phyloP scores from a whole-genome alignment of 148 eudicot species.

The Diospyros kaki region DNA sequence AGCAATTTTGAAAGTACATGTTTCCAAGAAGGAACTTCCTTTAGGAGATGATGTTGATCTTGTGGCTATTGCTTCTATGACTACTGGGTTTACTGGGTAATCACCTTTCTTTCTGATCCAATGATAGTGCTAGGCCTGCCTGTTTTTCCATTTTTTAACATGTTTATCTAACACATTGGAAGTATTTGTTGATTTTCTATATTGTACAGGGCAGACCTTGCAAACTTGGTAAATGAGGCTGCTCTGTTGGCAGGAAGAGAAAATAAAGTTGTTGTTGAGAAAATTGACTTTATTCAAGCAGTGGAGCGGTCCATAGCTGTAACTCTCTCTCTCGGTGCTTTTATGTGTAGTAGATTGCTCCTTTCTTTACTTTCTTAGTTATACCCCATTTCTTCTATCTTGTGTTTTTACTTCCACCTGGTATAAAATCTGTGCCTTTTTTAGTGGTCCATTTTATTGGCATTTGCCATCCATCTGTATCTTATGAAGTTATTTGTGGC shows the following conservation, averaged over 20 bases:
- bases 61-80: constrained; percentile 77
- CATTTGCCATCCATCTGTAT: not conserved
- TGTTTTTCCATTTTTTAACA: not conserved
- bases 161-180: constrained; percentile 10
- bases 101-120: constrained; percentile 4
- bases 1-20: constrained; percentile 86
- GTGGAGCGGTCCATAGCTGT: constrained; percentile 96
- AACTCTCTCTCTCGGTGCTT: constrained; percentile 11
- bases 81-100: constrained; percentile 98
- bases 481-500: not conserved
- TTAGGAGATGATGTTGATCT: constrained; percentile 71
- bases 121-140: constrained; percentile 5
- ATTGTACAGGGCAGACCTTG: constrained; percentile 92
- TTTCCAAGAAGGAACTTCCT: constrained; percentile 84
- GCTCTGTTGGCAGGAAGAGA: constrained; percentile 93
- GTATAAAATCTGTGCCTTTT: not conserved
- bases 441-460: not conserved
- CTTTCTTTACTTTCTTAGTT: not conserved
- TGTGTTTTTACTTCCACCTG: not conserved
- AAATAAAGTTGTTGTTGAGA: constrained; percentile 75
- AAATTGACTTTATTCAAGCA: constrained; percentile 80
- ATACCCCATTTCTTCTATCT: not conserved
- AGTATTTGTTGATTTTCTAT: constrained; percentile 10
- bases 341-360: not conserved
- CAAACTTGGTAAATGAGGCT: constrained; percentile 98